A percentile compares a stretch with the other conserved stretches of the same genome.
These are phyloP conservation scores for Phytophthora colocasiae DNA, from an alignment of 352 stramenopile genomes.

Conservation along the genomic window DNA sequence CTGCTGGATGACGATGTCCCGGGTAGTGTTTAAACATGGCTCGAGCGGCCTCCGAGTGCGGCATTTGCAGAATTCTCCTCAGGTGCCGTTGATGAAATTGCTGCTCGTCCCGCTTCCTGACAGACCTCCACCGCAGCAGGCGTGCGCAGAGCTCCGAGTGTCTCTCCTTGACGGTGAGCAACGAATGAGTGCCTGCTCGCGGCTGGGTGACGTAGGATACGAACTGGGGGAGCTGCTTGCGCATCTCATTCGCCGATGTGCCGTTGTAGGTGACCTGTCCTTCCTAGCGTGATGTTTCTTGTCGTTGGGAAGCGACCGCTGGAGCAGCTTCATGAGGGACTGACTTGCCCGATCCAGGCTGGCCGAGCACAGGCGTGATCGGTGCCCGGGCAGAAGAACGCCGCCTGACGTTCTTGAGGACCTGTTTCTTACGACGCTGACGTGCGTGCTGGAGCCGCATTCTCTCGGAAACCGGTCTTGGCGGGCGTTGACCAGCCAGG, in stretches of 20 bases:
- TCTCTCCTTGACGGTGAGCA: slow-evolving; percentile 63
- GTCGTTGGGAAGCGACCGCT: slow-evolving; percentile 35
- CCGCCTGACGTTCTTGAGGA: slow-evolving; percentile 16
- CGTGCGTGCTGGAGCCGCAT: slow-evolving; percentile 36
- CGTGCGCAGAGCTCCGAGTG: slow-evolving; percentile 51
- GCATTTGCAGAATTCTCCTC: slow-evolving; percentile 49
- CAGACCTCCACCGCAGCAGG: not conserved
- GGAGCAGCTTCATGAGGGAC: slow-evolving; percentile 18
- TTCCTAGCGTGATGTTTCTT: slow-evolving; percentile 44
- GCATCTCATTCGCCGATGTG: slow-evolving; percentile 1
- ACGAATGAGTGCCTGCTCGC: slow-evolving; percentile 46
- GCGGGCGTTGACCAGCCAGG: slow-evolving; percentile 21
- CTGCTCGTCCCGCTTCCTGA: not conserved
- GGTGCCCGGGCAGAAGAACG: slow-evolving; percentile 13
- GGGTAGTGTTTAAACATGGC: slow-evolving; percentile 44
- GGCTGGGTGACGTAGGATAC: slow-evolving; percentile 45
- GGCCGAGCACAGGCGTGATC: slow-evolving; percentile 17
- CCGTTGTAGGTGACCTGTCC: slow-evolving; percentile 57
- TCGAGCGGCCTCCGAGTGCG: slow-evolving; percentile 29
- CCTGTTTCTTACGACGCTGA: slow-evolving; percentile 39
- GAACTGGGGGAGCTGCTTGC: slow-evolving; percentile 33
- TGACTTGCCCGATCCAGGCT: slow-evolving; percentile 20
- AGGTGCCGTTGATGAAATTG: not conserved
- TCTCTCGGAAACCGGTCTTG: slow-evolving; percentile 19
- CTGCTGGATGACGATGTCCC: slow-evolving; percentile 52